Evolutionary conservation across 306 rosid species (phyloP).

Genomic region (Rosa persica): DNA sequence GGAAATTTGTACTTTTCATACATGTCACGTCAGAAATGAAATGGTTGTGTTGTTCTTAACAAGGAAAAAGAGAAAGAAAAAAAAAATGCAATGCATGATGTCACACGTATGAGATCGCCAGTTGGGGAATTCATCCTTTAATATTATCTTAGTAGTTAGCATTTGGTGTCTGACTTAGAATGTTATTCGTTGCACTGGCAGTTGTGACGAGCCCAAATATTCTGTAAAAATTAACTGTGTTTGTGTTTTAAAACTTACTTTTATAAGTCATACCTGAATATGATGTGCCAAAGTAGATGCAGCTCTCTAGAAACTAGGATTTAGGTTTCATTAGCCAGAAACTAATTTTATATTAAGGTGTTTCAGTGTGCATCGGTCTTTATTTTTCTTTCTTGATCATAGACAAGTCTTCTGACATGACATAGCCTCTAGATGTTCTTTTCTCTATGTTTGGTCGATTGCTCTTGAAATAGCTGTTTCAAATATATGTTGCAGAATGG

Average conservation of each 20-base stretch:
- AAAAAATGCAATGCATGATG: not conserved
- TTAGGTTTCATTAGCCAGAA: not conserved
- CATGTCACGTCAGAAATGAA: not conserved
- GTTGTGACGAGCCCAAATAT: not conserved
- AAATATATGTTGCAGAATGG: conserved; percentile 71
- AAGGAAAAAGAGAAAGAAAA: not conserved
- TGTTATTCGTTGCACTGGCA: not conserved
- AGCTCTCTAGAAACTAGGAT: not conserved
- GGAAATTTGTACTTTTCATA: not conserved
- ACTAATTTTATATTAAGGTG: not conserved
- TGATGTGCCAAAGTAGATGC: not conserved
- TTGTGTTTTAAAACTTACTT: not conserved
- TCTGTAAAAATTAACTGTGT: not conserved
- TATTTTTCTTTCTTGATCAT: not conserved
- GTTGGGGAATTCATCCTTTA: not conserved
- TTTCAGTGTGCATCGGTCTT: not conserved
- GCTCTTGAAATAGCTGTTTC: conserved; percentile 23
- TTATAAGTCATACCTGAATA: not conserved
- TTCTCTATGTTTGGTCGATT: conserved; percentile 20
- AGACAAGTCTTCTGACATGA: not conserved
- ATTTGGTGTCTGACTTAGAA: not conserved
- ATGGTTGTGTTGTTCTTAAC: not conserved
- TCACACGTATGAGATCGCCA: not conserved
- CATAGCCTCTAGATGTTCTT: not conserved
- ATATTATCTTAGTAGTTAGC: not conserved